phyloP scores from a whole-genome alignment of 2,329 filamentous ascomycete genomes.

The Niveomyces coronatus region DNA sequence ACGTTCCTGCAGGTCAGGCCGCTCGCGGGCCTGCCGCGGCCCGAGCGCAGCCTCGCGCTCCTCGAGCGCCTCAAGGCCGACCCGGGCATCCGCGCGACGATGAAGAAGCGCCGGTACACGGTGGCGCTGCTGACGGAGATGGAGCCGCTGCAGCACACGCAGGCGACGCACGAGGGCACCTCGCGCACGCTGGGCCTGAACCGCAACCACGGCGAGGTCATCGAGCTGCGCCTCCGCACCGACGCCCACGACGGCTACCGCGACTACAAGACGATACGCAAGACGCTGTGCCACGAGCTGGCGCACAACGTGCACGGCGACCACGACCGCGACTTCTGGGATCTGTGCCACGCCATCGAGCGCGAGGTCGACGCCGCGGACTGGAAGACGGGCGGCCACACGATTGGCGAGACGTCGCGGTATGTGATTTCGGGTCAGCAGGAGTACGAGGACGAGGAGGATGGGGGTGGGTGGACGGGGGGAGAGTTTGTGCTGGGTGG shows the following conservation, averaged over 20 bases:
- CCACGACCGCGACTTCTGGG: slow-evolving; percentile 85
- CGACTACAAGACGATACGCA: slow-evolving; percentile 83
- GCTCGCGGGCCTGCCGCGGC: slow-evolving; percentile 65
- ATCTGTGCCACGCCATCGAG: slow-evolving; percentile 78
- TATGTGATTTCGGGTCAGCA: slow-evolving; percentile 40
- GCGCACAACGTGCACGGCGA: slow-evolving; percentile 81
- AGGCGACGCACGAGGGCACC: slow-evolving; percentile 57
- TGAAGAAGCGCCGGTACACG: slow-evolving; percentile 75
- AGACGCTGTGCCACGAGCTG: slow-evolving; percentile 89
- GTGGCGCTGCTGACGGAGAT: slow-evolving; percentile 89
- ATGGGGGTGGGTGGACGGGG: slow-evolving; percentile 68
- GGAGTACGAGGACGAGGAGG: slow-evolving; percentile 34
- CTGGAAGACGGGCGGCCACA: slow-evolving; percentile 62
- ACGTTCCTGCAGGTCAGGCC: slow-evolving; percentile 73
- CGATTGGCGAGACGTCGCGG: slow-evolving; percentile 53
- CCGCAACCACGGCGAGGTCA: slow-evolving; percentile 76
- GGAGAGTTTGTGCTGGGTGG: slow-evolving; percentile 65
- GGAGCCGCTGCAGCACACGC: slow-evolving; percentile 76
- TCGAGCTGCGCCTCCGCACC: slow-evolving; percentile 82
- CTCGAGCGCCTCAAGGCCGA: slow-evolving; percentile 70
- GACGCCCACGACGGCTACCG: slow-evolving; percentile 91
- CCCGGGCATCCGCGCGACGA: slow-evolving; percentile 71
- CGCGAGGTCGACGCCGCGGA: slow-evolving; percentile 72
- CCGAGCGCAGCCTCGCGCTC: slow-evolving; percentile 59
- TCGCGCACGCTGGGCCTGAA: slow-evolving; percentile 78